Conservation (phyloP, 139 green algal species). For the Picochlorum sp. region DNA sequence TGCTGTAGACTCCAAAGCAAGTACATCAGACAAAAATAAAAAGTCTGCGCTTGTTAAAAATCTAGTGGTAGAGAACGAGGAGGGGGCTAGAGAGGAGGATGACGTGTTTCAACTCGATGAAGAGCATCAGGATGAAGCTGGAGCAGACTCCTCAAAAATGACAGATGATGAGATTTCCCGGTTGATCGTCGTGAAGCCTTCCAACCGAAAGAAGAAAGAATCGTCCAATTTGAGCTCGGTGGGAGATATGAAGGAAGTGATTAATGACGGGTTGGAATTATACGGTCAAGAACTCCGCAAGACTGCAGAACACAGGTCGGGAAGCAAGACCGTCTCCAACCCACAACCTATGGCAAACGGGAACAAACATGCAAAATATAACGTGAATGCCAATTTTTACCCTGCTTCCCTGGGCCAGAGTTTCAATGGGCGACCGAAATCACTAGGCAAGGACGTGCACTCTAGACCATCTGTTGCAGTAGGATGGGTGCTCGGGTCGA, state of each 20-base stretch:
- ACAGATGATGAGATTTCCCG: conserved; percentile 39
- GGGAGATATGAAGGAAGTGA: conserved; percentile 45
- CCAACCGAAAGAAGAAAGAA: conserved; percentile 4
- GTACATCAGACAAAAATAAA: not conserved
- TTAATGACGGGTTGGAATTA: conserved; percentile 75
- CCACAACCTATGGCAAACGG: not conserved
- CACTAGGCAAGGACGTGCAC: conserved; percentile 21
- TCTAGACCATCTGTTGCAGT: conserved; percentile 40
- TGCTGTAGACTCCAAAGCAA: conserved; percentile 1
- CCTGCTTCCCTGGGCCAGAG: conserved; percentile 36
- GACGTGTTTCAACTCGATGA: conserved; percentile 66
- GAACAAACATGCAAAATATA: not conserved
- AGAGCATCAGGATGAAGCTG: conserved; percentile 26
- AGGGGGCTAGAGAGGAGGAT: conserved; percentile 49
- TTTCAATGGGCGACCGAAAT: not conserved
- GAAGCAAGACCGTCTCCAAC: not conserved
- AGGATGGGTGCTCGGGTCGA: conserved; percentile 74
- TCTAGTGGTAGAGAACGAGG: conserved; percentile 22
- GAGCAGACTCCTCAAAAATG: conserved; percentile 9
- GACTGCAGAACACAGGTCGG: not conserved
- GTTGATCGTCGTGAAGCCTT: conserved; percentile 60
- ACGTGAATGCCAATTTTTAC: conserved; percentile 40
- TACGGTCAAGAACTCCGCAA: conserved; percentile 61
- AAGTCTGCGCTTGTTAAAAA: not conserved
- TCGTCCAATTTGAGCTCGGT: not conserved